Percentiles rank a stretch among this genome's conserved stretches.
These are phyloP conservation scores for Elsinoe batatas DNA, from an alignment of 2,329 filamentous ascomycete genomes.

Conservation along the genomic window DNA sequence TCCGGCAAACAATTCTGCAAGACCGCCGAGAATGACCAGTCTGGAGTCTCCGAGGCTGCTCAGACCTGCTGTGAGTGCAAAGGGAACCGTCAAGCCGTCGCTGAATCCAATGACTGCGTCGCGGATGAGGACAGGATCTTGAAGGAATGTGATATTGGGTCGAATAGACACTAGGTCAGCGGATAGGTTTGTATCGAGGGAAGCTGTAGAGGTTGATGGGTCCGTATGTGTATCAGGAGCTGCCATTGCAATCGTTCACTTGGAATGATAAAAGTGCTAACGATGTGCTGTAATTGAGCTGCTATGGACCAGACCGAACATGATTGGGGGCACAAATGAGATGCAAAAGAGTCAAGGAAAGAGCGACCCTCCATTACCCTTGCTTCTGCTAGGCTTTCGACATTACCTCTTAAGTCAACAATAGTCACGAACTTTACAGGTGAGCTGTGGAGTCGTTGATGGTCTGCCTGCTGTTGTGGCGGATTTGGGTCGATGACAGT, in stretches of 20 bases:
- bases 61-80: conserved; percentile 66
- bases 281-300: no score
- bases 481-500: no score
- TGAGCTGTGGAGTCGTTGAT: no score
- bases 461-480: no score
- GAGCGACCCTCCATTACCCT: no score
- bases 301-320: no score
- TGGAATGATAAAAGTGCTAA: not conserved
- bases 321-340: no score
- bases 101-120: conserved; percentile 68
- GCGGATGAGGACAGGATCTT: conserved; percentile 40
- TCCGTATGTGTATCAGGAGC: not conserved
- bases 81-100: conserved; percentile 70
- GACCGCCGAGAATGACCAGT: conserved; percentile 47
- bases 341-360: no score
- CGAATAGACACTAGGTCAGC: not conserved
- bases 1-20: conserved; percentile 66
- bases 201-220: not conserved
- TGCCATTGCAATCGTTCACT: no score
- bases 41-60: conserved; percentile 36
- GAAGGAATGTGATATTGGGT: not conserved
- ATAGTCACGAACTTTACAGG: no score
- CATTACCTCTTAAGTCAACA: no score
- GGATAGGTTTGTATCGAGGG: not conserved
- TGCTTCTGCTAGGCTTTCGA: no score